Evolutionary conservation across 2,329 filamentous ascomycete species (phyloP).

Genomic region (Graphilbum ipis-grandicollis): DNA sequence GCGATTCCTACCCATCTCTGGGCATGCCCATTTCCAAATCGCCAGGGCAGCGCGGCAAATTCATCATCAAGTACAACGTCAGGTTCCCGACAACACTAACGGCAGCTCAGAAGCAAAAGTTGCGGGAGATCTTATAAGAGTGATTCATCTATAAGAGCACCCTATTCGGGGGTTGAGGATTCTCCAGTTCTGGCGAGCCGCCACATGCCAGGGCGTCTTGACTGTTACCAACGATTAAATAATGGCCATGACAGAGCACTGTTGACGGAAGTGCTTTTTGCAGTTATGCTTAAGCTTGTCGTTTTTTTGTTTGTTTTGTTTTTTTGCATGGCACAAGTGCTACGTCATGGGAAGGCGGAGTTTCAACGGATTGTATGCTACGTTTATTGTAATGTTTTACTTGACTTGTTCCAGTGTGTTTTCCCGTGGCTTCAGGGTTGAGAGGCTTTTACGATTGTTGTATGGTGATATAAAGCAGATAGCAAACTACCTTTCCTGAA

Average conservation of each 20-base stretch:
- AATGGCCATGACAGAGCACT: background rate
- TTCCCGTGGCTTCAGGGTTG: too few species aligned
- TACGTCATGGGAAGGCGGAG: background rate
- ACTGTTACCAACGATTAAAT: too few species aligned
- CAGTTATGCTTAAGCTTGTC: background rate
- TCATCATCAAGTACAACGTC: slow-evolving; percentile 80
- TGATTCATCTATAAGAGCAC: too few species aligned
- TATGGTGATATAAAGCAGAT: too few species aligned
- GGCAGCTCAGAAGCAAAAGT: slow-evolving; percentile 55
- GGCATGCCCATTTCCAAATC: slow-evolving; percentile 95
- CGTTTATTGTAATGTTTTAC: background rate
- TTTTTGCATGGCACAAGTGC: slow-evolving; percentile 1
- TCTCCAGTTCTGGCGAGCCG: too few species aligned
- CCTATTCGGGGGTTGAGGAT: too few species aligned
- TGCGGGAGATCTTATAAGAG: slow-evolving; percentile 63
- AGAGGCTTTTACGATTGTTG: too few species aligned
- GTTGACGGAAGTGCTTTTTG: background rate
- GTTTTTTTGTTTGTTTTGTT: background rate
- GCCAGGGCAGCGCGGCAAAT: slow-evolving; percentile 66
- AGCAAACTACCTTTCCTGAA: too few species aligned
- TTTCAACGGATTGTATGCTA: background rate
- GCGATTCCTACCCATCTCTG: slow-evolving; percentile 65
- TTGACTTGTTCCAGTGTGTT: background rate
- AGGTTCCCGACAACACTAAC: slow-evolving; percentile 75
- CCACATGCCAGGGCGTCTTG: too few species aligned